A percentile compares a stretch with the other conserved stretches of the same genome.
Evolutionary conservation across 495 filamentous ascomycete genomes (phyloP).

Genomic region (Pseudomonodictys pantanalensis): DNA sequence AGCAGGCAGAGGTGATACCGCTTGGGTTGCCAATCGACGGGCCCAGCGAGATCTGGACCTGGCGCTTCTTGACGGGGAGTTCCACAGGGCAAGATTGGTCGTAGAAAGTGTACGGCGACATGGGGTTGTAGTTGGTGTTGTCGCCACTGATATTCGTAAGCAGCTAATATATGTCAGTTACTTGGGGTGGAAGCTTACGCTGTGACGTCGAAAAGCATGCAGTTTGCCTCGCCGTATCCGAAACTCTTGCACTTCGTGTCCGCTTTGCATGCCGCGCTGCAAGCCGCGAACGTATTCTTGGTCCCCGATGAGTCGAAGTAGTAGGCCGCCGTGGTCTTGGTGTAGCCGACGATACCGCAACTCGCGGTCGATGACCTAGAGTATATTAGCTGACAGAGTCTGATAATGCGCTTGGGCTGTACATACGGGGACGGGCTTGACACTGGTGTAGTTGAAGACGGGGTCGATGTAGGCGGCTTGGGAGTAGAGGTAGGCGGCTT

Average conservation of each 20-base stretch:
- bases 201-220: conserved; percentile 26
- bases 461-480: conserved; percentile 7
- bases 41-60: conserved; percentile 22
- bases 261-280: conserved; percentile 25
- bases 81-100: conserved; percentile 18
- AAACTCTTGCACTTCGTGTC: conserved; percentile 29
- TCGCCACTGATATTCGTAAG: conserved; percentile 6
- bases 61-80: conserved; percentile 27
- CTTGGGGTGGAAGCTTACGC: conserved; percentile 12
- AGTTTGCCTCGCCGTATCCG: conserved; percentile 30
- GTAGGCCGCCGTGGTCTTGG: conserved; percentile 22
- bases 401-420: neutral
- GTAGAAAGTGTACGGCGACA: conserved; percentile 33
- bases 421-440: conserved; percentile 17
- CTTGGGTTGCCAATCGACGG: neutral
- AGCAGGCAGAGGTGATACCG: conserved; percentile 17
- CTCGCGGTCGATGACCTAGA: neutral
- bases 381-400: neutral
- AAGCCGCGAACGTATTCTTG: conserved; percentile 28
- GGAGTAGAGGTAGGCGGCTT: conserved; percentile 2
- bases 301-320: conserved; percentile 31
- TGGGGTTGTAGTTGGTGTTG: conserved; percentile 30
- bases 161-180: neutral
- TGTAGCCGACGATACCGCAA: conserved; percentile 29
- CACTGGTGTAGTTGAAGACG: conserved; percentile 7